Conservation (phyloP, 73 alveolate species). For the Paraurostyla sp. region DNA sequence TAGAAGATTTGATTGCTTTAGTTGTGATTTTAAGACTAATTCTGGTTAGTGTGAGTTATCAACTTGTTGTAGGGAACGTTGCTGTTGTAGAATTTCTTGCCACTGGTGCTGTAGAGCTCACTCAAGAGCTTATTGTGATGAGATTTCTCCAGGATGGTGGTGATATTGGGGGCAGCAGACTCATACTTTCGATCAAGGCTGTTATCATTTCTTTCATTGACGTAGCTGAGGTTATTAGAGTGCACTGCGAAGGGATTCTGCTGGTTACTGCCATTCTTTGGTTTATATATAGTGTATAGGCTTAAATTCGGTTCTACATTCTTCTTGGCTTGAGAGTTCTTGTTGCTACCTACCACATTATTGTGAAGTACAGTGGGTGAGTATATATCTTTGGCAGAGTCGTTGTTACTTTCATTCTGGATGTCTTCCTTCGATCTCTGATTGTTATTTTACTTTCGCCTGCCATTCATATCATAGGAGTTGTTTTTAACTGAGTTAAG, state of each 20-base stretch:
- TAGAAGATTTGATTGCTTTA: neutral
- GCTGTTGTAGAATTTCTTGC: constrained; percentile 9
- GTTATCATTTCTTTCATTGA: neutral
- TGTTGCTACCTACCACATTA: too few relatives aligned
- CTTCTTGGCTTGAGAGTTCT: neutral
- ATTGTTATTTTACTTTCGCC: neutral
- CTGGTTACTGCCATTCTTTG: neutral
- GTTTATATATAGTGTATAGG: constrained; percentile 12
- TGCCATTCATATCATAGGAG: neutral
- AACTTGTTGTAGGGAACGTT: constrained; percentile 1
- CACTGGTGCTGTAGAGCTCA: constrained; percentile 22
- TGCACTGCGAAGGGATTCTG: neutral
- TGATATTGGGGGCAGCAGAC: neutral
- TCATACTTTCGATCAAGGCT: neutral
- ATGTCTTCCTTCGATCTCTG: too few relatives aligned
- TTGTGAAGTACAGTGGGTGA: too few relatives aligned
- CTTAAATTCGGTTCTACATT: neutral
- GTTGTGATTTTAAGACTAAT: neutral
- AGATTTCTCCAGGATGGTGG: neutral
- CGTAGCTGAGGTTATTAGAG: neutral
- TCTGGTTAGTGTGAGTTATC: too few relatives aligned
- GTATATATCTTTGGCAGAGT: too few relatives aligned
- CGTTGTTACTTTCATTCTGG: too few relatives aligned
- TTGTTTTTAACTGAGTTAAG: neutral
- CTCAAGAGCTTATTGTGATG: neutral